Percentiles rank a stretch among this genome's conserved stretches.
Evolutionary conservation across 2,329 filamentous ascomycete species (phyloP).

Genomic region (Rasamsonia emersonii): DNA sequence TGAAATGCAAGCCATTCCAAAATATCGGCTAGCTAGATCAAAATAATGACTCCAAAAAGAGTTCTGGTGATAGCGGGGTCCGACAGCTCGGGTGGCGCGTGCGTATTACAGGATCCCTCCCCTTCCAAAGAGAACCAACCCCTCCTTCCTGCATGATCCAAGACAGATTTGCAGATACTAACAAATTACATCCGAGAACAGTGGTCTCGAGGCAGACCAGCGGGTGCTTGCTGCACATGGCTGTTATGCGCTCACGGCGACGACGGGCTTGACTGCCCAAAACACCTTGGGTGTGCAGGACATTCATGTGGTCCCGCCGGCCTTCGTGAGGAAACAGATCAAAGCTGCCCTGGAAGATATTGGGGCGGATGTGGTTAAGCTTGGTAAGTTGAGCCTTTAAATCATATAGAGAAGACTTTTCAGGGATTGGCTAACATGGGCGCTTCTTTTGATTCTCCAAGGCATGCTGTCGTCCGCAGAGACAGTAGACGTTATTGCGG

Average conservation of each 20-base stretch:
- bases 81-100: conserved; percentile 86
- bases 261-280: conserved; percentile 90
- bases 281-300: conserved; percentile 78
- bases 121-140: conserved; percentile 2
- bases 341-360: conserved; percentile 77
- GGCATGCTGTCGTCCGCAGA: conserved; percentile 73
- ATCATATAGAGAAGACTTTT: not conserved
- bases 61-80: conserved; percentile 81
- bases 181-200: conserved; percentile 32
- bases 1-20: too few species aligned
- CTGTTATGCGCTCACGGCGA: conserved; percentile 93
- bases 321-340: conserved; percentile 77
- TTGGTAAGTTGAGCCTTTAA: conserved; percentile 65
- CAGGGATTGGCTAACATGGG: not conserved
- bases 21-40: too few species aligned
- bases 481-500: conserved; percentile 60
- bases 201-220: conserved; percentile 90
- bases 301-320: conserved; percentile 69
- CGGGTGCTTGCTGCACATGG: conserved; percentile 88
- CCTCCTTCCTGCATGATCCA: not conserved
- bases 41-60: too few species aligned
- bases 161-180: conserved; percentile 6
- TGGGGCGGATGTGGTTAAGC: conserved; percentile 83
- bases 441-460: conserved; percentile 25
- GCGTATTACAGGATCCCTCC: conserved; percentile 31